A percentile compares a stretch with the other conserved stretches of the same genome.
These are phyloP conservation scores for Dichotomocladium elegans DNA, from an alignment of 371 early-diverging fungal genomes.

Conservation along the genomic window DNA sequence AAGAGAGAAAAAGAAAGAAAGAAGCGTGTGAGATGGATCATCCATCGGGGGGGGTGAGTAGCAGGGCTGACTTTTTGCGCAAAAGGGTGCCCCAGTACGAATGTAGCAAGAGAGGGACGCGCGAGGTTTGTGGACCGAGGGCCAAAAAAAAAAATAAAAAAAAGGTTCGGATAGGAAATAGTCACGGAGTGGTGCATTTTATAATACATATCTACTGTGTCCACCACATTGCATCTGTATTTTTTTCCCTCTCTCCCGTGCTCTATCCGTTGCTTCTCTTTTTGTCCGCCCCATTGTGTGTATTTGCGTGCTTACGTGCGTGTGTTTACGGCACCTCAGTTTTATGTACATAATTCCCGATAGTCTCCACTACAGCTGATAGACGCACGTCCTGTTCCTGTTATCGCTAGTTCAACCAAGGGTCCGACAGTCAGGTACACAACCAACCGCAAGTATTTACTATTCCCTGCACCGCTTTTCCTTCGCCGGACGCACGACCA, in stretches of 20 bases:
- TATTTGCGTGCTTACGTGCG: background rate
- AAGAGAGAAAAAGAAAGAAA: too few species aligned
- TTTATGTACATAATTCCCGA: background rate
- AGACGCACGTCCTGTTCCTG: background rate
- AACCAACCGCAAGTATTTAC: too few species aligned
- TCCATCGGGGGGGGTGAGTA: too few species aligned
- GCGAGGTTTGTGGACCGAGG: background rate
- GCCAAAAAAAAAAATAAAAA: background rate
- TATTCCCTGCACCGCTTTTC: too few species aligned
- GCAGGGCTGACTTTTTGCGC: too few species aligned
- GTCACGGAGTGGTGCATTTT: constrained; percentile 6
- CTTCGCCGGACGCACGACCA: too few species aligned
- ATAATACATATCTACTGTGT: constrained; percentile 7
- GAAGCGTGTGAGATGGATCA: too few species aligned
- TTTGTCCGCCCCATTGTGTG: constrained; percentile 7
- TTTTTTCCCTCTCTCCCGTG: constrained; percentile 4
- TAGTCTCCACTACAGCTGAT: background rate
- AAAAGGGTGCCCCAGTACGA: too few species aligned
- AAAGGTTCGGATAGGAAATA: background rate
- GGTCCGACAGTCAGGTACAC: background rate
- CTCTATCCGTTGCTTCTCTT: constrained; percentile 10
- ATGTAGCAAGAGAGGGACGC: too few species aligned
- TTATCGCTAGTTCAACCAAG: background rate
- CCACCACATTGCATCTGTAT: constrained; percentile 1
- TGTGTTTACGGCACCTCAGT: background rate